These are phyloP conservation scores for Exophiala sideris DNA, from an alignment of 2,329 filamentous ascomycete species.

Conservation along the genomic window DNA sequence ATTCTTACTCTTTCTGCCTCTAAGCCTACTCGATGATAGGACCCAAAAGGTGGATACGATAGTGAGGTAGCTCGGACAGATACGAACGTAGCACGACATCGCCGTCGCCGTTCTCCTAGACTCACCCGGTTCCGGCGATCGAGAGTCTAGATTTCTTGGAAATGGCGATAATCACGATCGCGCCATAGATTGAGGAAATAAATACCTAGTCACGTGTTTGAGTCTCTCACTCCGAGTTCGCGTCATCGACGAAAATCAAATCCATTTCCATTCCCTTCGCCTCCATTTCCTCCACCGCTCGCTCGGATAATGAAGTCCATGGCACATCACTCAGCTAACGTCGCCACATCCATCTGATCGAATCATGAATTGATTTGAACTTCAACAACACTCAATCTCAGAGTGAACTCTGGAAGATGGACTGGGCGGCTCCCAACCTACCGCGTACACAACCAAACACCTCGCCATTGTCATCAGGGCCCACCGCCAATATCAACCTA, in stretches of 20 bases:
- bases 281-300: constrained; percentile 3
- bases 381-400: too few relatives aligned
- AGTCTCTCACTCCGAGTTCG: background rate
- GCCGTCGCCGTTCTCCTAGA: too few relatives aligned
- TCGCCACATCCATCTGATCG: background rate
- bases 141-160: too few relatives aligned
- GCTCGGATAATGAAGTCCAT: background rate
- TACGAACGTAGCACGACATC: too few relatives aligned
- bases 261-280: constrained; percentile 8
- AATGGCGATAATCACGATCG: too few relatives aligned
- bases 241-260: constrained; percentile 1
- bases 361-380: constrained; percentile 6
- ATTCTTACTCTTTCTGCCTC: too few relatives aligned
- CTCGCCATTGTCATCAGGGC: constrained; percentile 2
- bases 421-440: constrained; percentile 26
- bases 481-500: constrained; percentile 30
- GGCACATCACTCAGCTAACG: background rate
- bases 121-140: too few relatives aligned
- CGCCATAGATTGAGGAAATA: too few relatives aligned
- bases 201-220: background rate
- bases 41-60: too few relatives aligned
- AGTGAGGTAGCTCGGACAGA: too few relatives aligned
- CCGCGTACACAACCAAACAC: constrained; percentile 21
- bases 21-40: too few relatives aligned
- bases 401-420: constrained; percentile 11